Evolutionary conservation across 176 grass and related monocot species (phyloP), one percentile per base, ranked within the genome.

Genomic region (Phragmites australis): DNA sequence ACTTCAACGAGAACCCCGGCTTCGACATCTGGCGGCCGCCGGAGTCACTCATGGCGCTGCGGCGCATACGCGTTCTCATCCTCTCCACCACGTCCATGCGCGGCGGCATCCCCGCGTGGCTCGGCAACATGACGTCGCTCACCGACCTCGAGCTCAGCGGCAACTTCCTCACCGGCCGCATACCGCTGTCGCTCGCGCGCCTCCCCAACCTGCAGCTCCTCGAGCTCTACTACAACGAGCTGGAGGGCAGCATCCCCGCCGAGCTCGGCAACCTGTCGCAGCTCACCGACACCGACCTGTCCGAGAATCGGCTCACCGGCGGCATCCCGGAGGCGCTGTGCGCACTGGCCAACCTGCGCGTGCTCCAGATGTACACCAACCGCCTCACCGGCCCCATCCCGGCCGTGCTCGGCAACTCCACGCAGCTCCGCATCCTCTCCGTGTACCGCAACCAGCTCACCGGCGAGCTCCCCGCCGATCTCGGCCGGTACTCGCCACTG

Each of bases 101-200:
- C 16, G 96, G 96, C 45, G 71, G 51, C 74, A 79, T 99, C 51
- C 96, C 90, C 1, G 48, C 84, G 12, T 99, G 92, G 92, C 30
- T 99, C 23, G 96, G 96, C 11, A 99, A 99, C 86, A 93, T 99
- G 96, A 95, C 96, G 39, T 86, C 92, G 7, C 86, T 95, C 57
- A 91, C 86, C 16, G 88, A 93, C 84, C 96, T 99, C 0, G 96
- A 99, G 76, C 80, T 99, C 59, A 88, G 88, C 67, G 92, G 88
- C 62, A 99, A 99, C 73, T 53, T 1, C 11, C 88, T 99, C 64
- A 78, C 83, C 1, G 96, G 92, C 6, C 57, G 16, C 50, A 91
- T 99, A 72, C 96, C 96, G 0, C 16, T 25, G 3, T 73, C 88
- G 1, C 76, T 99, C 0, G 90, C 81, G 16, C 81, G 53, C 16